These are phyloP conservation scores for Suhomyces kunorum DNA, from an alignment of 1,139 yeast species.

Conservation along the genomic window DNA sequence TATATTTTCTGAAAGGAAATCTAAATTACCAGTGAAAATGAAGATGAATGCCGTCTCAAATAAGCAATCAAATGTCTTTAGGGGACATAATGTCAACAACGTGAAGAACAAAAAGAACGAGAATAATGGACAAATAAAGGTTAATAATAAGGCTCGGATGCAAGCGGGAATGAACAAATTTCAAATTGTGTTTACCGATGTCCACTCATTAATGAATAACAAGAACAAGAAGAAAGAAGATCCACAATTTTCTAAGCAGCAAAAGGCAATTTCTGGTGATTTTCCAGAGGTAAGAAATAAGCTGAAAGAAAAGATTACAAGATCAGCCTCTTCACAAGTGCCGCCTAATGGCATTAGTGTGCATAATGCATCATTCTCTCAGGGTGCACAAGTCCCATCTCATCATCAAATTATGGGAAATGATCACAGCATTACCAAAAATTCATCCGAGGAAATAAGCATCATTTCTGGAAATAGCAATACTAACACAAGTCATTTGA, in stretches of 20 bases:
- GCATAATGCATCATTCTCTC: neutral
- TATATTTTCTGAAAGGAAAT: conserved; percentile 38
- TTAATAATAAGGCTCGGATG: conserved; percentile 33
- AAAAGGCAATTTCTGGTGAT: neutral
- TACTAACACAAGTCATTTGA: conserved; percentile 30
- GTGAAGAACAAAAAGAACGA: conserved; percentile 23
- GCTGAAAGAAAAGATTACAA: conserved; percentile 5
- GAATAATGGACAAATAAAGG: conserved; percentile 5
- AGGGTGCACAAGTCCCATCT: conserved; percentile 1
- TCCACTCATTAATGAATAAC: conserved; percentile 45
- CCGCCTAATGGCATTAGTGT: conserved; percentile 1
- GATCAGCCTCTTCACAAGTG: conserved; percentile 13
- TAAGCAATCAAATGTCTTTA: conserved; percentile 11
- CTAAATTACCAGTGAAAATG: conserved; percentile 6
- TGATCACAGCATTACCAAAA: conserved; percentile 21
- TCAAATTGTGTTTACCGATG: conserved; percentile 55
- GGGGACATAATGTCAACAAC: conserved; percentile 14
- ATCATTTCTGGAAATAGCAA: conserved; percentile 29
- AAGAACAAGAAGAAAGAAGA: conserved; percentile 29
- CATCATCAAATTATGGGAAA: conserved; percentile 11
- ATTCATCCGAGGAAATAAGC: conserved; percentile 27
- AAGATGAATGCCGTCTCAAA: conserved; percentile 1
- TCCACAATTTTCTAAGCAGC: neutral
- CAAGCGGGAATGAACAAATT: conserved; percentile 51
- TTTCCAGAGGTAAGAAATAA: conserved; percentile 1